Conservation (phyloP, 2,329 filamentous ascomycete species). For the Ilyonectria robusta region DNA sequence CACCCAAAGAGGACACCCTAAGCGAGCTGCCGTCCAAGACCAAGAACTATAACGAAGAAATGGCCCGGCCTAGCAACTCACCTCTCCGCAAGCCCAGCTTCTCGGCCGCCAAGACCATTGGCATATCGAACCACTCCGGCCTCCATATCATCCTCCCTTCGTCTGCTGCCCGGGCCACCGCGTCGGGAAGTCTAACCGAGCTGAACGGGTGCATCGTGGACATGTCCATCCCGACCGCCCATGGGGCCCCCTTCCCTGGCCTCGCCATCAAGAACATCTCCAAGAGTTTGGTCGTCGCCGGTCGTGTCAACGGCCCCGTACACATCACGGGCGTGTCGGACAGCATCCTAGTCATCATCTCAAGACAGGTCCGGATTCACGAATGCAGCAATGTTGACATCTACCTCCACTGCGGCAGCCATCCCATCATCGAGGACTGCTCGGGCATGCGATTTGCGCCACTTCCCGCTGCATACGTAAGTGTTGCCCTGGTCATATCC, state of each 20-base stretch:
- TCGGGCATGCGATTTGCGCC: slow-evolving; percentile 82
- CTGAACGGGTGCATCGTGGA: slow-evolving; percentile 82
- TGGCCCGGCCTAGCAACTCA: slow-evolving; percentile 57
- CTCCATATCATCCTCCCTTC: slow-evolving; percentile 83
- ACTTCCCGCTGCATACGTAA: slow-evolving; percentile 78
- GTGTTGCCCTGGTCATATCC: slow-evolving; percentile 49
- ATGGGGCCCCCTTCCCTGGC: slow-evolving; percentile 77
- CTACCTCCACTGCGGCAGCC: slow-evolving; percentile 85
- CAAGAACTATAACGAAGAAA: slow-evolving; percentile 71
- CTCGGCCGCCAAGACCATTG: slow-evolving; percentile 71
- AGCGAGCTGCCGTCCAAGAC: slow-evolving; percentile 57
- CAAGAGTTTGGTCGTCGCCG: slow-evolving; percentile 81
- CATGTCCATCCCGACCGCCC: slow-evolving; percentile 76
- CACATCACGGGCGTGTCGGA: slow-evolving; percentile 84
- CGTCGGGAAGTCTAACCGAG: slow-evolving; percentile 80
- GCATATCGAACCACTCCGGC: slow-evolving; percentile 76
- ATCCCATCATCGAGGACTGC: slow-evolving; percentile 96
- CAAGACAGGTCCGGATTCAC: slow-evolving; percentile 94
- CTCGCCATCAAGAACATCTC: slow-evolving; percentile 77
- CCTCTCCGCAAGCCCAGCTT: slow-evolving; percentile 74
- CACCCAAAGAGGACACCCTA: slow-evolving; percentile 53
- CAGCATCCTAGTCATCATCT: slow-evolving; percentile 83
- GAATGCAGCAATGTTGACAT: slow-evolving; percentile 85
- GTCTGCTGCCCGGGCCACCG: slow-evolving; percentile 78
- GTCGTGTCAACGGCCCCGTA: slow-evolving; percentile 82